Evolutionary conservation across 23 red algal genomes (phyloP), one percentile per base, ranked within the genome.

Genomic region (Gracilaria caudata): DNA sequence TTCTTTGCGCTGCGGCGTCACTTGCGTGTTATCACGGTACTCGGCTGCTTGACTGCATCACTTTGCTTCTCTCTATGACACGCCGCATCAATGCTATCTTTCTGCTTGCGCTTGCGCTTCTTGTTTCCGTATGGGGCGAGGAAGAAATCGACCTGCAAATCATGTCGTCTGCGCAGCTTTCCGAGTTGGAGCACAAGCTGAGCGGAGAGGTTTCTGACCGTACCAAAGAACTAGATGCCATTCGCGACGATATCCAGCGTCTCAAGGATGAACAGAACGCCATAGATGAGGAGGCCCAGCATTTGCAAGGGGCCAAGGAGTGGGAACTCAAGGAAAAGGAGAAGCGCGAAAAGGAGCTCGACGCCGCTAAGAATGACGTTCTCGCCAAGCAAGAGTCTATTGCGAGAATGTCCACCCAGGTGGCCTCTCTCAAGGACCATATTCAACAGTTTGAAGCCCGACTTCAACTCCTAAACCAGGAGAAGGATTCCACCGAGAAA

Each of bases 291-390:
- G 90, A 93, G 51, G 79, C 90, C 0, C 39, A 86, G 60, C 90
- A 74, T 79, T 70, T 93, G 53, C 61, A 73, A 35, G 90, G 80
- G 21, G 90, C 90, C n/a, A 80, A 71, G 40, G 68, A 93, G 63
- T 86, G 90, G 80, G 90, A 93, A 74, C 56, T 80, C 44, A 43
- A 85, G 33, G 79, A 86, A 29, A 86, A 93, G 29, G 65, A 68
- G 8, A 78, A 49, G 40, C 68, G 90, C 1, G 90, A 93, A 30
- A 84, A 86, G 32, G 90, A 93, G 64, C 80, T 93, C 10, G 90
- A 79, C 33, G 90, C 75, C 37, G 90, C 90, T 35, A 93, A 93
- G 73, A 81, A 84, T 24, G 90, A 93, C n/a, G 90, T 93, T 30
- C 58, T 78, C 13, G 44, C 54, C 25, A 93, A 93, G 39, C 90